Base-by-base conservation (phyloP, 2,329 filamentous ascomycete genomes). In the Drechslerella dactyloides region DNA sequence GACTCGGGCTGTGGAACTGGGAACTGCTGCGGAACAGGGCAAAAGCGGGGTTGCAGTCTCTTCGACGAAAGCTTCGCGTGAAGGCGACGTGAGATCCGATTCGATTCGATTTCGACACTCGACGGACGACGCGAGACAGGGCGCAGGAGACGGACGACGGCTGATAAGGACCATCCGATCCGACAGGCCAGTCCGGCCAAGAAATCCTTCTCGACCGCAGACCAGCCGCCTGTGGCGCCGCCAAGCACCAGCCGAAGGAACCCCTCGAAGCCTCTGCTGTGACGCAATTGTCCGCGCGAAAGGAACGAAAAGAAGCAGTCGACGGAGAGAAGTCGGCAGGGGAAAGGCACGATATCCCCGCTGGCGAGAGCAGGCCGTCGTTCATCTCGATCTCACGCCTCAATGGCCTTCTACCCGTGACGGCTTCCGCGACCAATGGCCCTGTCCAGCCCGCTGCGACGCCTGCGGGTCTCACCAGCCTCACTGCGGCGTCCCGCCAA, bases 1-100 rank as follows among this genome's bases (percentile, higher is more conserved):
- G 66, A 13, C 56, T 35, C 46, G 19, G 19, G 13, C 33, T 70
- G 54, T 70, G 66, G 66, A 59, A 63, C 48, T 63, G 62, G 42
- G 52, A 69, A 33, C 58, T 42, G 24, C 50, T 63, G 10, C 44
- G 48, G 44, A 30, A 53, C 15, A 33, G 52, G 7, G 15, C 56
- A 24, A 52, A 40, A 46, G 51, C 57, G 2, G 19, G 21, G 37
- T 27, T 35, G 56, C 52, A 53, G 35, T 40, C 21, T n/a, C 44
- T 30, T 42, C 62, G 51, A 30, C 27, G 30, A 42, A 56, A 44
- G 33, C 15, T 56, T 40, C 40, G 35, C 30, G 37, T 55, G 7
- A 33, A 33, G 27, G 17, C 3, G 50, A 21, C 48, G 8, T 40
- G 62, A 4, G 17, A 44, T 51, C n/a, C 17, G 57, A 50, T 13